Percentiles rank a stretch among this genome's conserved stretches.
phyloP scores from a whole-genome alignment of 148 eudicot genomes.

The Rhododendron williamsianum region DNA sequence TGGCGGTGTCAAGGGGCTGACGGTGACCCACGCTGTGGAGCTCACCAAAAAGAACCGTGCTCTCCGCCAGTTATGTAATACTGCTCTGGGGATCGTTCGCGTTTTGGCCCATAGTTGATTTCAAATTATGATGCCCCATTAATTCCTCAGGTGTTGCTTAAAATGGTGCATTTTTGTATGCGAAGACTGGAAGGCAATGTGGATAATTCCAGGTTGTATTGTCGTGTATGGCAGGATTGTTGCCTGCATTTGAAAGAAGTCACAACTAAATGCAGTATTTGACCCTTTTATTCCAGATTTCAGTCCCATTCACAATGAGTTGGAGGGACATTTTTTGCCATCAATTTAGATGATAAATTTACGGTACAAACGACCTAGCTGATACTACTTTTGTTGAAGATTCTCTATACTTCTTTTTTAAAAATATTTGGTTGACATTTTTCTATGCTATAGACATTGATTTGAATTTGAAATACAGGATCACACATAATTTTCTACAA shows the following conservation, averaged over 20 bases:
- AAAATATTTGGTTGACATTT: neutral
- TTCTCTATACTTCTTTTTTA: too few species aligned
- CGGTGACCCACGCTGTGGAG: neutral
- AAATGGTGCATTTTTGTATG: neutral
- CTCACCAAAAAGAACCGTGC: neutral
- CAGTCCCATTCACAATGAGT: neutral
- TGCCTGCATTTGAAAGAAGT: neutral
- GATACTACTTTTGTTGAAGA: neutral
- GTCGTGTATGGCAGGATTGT: neutral
- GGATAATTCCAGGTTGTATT: neutral
- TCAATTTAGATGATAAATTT: neutral
- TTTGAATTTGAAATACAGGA: neutral
- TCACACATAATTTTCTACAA: neutral
- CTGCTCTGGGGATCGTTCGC: slow-evolving; percentile 17
- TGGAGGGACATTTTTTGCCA: neutral
- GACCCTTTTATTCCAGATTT: neutral
- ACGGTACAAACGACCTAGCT: neutral
- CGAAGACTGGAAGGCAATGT: neutral
- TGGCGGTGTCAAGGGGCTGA: neutral
- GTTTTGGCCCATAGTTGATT: neutral
- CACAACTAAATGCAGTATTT: neutral
- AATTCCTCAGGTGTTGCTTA: neutral
- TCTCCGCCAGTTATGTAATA: slow-evolving; percentile 11
- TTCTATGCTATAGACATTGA: neutral
- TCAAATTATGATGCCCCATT: neutral